Evolutionary conservation across 2,329 filamentous ascomycete genomes (phyloP), one percentile per base, ranked within the genome.

Genomic region (Cytospora leucostoma): DNA sequence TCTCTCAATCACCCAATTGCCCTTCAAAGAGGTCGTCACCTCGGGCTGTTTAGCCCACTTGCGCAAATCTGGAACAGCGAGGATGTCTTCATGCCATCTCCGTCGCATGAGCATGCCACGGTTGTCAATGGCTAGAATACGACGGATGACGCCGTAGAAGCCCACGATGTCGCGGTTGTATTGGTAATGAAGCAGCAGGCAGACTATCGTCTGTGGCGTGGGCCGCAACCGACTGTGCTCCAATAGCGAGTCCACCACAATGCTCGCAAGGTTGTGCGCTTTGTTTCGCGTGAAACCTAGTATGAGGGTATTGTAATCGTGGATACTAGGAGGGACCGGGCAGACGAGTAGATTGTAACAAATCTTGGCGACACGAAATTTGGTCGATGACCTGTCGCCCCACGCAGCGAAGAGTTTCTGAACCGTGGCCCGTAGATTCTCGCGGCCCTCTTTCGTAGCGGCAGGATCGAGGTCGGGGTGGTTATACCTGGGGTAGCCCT

Each of bases 231-330:
- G 73, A 44, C 76, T 81, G 11, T 75, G 68, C 49, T 78, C 67
- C 50, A 84, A 73, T 59, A 85, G 82, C 0, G 79, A 81, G 56
- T 83, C 74, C 21, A 85, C 77, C 37, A 88, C 77, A n/a, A 77
- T 69, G 44, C 85, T 78, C 4, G 83, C 80, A 19, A 88, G 75
- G 44, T 77, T 74, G 61, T 81, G 77, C 59, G 81, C 76, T 34
- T 80, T 77, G 6, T 81, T 71, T 37, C 79, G 77, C 59, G 83
- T 80, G 57, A 94, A 86, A n/a, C 84, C 84, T n/a, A 84, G 73
- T 3, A 94, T 82, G 33, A 95, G 79, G 13, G 82, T 81, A 70
- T 93, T 93, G 76, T 88, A 92, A 4, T 88, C 92, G 67, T 86
- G 80, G 40, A 90, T 82, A 66, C 85, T 85, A 0, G 90, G 89